These are phyloP conservation scores for Erythrophleum ivorense DNA, from an alignment of 331 rosid species.

Conservation along the genomic window DNA sequence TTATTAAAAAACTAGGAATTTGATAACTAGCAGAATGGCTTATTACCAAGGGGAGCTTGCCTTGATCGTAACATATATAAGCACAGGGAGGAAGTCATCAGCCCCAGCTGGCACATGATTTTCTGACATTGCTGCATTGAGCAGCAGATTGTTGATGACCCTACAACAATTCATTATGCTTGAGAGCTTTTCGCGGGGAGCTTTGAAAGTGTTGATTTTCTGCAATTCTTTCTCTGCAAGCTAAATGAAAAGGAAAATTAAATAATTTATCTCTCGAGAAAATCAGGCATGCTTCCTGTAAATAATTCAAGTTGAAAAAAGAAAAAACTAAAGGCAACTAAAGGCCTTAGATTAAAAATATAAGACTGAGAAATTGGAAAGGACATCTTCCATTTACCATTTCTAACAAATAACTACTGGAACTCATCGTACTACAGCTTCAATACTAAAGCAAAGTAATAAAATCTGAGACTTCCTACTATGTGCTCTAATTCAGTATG, in stretches of 20 bases:
- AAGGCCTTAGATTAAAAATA: background rate
- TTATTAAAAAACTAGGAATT: constrained; percentile 8
- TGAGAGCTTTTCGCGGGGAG: constrained; percentile 70
- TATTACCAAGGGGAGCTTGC: constrained; percentile 83
- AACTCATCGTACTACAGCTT: background rate
- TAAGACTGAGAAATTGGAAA: background rate
- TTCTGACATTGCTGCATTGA: constrained; percentile 69
- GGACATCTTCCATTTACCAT: background rate
- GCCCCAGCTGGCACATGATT: constrained; percentile 73
- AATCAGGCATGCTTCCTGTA: background rate
- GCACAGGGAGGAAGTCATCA: constrained; percentile 82
- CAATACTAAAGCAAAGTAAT: background rate
- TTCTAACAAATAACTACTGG: background rate
- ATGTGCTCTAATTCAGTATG: background rate
- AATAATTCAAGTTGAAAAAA: constrained; percentile 1
- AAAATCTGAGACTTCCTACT: constrained; percentile 1
- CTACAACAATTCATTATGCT: constrained; percentile 74
- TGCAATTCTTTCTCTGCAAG: constrained; percentile 76
- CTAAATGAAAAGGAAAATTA: constrained; percentile 42
- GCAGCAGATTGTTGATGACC: constrained; percentile 73
- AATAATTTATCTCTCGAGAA: constrained; percentile 12
- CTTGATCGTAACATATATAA: constrained; percentile 79
- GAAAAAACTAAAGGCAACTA: background rate
- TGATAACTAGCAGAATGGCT: constrained; percentile 43
- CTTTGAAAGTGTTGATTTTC: constrained; percentile 70